Conservation (phyloP, 305 asterid species). For the Fraxinus angustifolia region DNA sequence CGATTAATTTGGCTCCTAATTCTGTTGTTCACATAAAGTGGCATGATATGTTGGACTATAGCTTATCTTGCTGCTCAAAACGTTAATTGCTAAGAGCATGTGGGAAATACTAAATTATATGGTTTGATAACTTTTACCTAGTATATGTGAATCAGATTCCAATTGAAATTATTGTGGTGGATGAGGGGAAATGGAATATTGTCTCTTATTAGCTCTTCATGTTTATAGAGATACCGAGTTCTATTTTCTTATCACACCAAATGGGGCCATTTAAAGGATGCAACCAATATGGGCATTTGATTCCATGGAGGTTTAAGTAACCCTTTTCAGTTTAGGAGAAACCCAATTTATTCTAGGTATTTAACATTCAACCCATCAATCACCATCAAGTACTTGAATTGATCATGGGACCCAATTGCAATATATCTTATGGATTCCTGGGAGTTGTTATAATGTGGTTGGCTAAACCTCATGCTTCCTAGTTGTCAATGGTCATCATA, state of each 20-base stretch:
- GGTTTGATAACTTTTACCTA: not conserved
- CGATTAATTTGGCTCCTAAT: not conserved
- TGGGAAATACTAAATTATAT: not conserved
- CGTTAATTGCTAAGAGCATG: not conserved
- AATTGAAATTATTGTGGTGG: not conserved
- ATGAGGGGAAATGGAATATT: not conserved
- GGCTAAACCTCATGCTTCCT: not conserved
- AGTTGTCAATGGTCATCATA: not conserved
- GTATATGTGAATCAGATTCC: not conserved
- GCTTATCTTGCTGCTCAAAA: conserved; percentile 2
- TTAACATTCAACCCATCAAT: not conserved
- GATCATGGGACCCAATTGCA: not conserved
- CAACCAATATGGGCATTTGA: not conserved
- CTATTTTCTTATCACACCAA: not conserved
- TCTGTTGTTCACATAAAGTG: not conserved
- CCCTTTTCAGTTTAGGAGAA: not conserved
- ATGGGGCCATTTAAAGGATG: not conserved
- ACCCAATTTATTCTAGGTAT: not conserved
- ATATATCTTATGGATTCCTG: not conserved
- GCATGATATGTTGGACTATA: not conserved
- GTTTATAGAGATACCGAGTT: not conserved
- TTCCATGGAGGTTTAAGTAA: not conserved
- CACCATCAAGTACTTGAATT: not conserved
- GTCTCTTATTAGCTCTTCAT: not conserved
- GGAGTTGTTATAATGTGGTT: not conserved